Conservation (phyloP, 495 filamentous ascomycete genomes). For the Podospora anserina region DNA sequence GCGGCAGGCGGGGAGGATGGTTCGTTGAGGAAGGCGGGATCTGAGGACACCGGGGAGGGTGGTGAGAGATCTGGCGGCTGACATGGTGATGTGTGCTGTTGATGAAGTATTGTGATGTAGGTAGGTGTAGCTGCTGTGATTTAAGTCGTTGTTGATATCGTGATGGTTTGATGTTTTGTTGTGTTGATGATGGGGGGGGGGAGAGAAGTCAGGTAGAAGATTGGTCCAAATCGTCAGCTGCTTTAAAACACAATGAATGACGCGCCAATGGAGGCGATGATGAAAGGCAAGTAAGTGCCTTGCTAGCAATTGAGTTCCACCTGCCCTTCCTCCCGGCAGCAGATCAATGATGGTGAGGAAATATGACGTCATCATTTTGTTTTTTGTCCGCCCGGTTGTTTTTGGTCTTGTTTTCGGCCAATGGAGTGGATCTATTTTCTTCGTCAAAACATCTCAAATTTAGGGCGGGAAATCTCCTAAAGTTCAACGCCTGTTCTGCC, state of each 20-base stretch:
- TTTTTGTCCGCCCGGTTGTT: neutral
- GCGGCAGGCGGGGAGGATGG: neutral
- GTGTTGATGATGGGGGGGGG: neutral
- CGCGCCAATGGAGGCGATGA: neutral
- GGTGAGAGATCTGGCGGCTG: neutral
- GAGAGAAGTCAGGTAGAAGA: neutral
- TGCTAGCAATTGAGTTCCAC: neutral
- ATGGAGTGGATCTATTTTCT: neutral
- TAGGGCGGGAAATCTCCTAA: too few relatives aligned
- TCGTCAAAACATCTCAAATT: too few relatives aligned
- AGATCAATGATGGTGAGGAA: neutral
- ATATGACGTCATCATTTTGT: neutral
- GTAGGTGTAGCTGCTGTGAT: neutral
- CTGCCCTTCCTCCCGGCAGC: neutral
- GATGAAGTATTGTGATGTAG: neutral
- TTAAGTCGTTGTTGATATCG: neutral
- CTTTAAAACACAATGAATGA: neutral
- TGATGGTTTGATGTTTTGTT: neutral
- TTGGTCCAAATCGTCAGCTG: neutral
- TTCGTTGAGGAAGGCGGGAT: neutral
- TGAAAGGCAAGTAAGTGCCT: neutral
- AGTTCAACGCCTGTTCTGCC: neutral
- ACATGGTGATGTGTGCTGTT: neutral
- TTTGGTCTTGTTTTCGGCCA: neutral
- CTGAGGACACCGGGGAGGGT: neutral